These are phyloP conservation scores for Thalassiosira mediterranea DNA, from an alignment of 352 stramenopile genomes.

Conservation along the genomic window DNA sequence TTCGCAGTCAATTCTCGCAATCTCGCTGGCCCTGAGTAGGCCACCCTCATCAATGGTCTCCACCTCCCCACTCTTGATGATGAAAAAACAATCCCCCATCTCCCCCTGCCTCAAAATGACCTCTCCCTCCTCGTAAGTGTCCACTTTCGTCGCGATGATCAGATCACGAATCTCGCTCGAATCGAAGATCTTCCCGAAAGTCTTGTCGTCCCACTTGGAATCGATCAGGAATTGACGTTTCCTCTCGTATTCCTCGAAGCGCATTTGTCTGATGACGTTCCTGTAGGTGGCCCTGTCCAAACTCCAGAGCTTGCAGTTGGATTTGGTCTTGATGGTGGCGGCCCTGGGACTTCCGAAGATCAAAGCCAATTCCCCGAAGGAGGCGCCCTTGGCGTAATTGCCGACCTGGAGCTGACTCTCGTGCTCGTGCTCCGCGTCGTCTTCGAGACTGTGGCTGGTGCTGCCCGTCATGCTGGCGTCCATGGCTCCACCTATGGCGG, in stretches of 20 bases:
- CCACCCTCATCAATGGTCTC: too few relatives aligned
- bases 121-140: slow-evolving; percentile 87
- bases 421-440: slow-evolving; percentile 43
- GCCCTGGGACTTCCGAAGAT: slow-evolving; percentile 92
- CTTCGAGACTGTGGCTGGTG: too few relatives aligned
- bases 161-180: slow-evolving; percentile 44
- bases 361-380: slow-evolving; percentile 92
- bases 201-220: slow-evolving; percentile 90
- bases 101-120: slow-evolving; percentile 91
- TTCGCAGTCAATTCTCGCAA: too few relatives aligned
- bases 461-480: too few relatives aligned
- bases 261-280: slow-evolving; percentile 41
- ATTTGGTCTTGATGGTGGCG: slow-evolving; percentile 88
- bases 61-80: slow-evolving; percentile 62
- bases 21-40: too few relatives aligned
- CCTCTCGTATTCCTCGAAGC: slow-evolving; percentile 45
- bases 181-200: slow-evolving; percentile 71
- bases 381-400: slow-evolving; percentile 45
- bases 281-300: slow-evolving; percentile 41
- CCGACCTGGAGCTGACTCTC: slow-evolving; percentile 18
- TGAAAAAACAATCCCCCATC: slow-evolving; percentile 73
- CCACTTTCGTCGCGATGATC: slow-evolving; percentile 61
- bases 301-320: slow-evolving; percentile 56
- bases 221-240: slow-evolving; percentile 56
- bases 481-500: too few relatives aligned